Evolutionary conservation across 768 basidiomycete species (phyloP).

Genomic region (Sarcomyxa edulis): DNA sequence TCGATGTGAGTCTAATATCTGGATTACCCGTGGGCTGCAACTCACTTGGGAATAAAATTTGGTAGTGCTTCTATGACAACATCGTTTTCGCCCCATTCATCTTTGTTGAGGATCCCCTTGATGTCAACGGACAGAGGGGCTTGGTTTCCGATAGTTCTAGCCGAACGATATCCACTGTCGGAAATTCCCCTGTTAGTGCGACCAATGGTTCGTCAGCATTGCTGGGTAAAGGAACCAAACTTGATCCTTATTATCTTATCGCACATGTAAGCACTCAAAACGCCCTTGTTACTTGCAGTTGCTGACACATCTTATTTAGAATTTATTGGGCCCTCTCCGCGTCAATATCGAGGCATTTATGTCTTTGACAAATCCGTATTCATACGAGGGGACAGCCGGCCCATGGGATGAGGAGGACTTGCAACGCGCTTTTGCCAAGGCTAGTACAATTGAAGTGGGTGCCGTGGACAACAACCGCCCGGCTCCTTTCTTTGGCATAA

Average conservation of each 20-base stretch:
- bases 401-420: constrained; percentile 66
- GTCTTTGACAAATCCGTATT: constrained; percentile 59
- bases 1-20: constrained; percentile 59
- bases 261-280: constrained; percentile 55
- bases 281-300: neutral
- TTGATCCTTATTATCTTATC: constrained; percentile 93
- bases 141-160: constrained; percentile 34
- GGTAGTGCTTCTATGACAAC: constrained; percentile 92
- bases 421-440: constrained; percentile 57
- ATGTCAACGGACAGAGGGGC: constrained; percentile 56
- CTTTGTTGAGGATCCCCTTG: constrained; percentile 87
- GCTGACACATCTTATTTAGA: constrained; percentile 29
- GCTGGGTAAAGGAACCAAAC: constrained; percentile 57
- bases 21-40: neutral
- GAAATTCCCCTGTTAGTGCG: constrained; percentile 6
- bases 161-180: constrained; percentile 33
- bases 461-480: constrained; percentile 32
- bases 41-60: constrained; percentile 4
- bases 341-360: constrained; percentile 57
- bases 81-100: constrained; percentile 95
- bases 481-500: constrained; percentile 29
- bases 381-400: constrained; percentile 60
- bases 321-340: constrained; percentile 63
- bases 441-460: constrained; percentile 52
- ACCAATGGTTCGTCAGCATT: constrained; percentile 19